A percentile compares a stretch with the other conserved stretches of the same genome.
These are phyloP conservation scores for Cladophialophora exuberans DNA, from an alignment of 2,329 filamentous ascomycete species.

Conservation along the genomic window DNA sequence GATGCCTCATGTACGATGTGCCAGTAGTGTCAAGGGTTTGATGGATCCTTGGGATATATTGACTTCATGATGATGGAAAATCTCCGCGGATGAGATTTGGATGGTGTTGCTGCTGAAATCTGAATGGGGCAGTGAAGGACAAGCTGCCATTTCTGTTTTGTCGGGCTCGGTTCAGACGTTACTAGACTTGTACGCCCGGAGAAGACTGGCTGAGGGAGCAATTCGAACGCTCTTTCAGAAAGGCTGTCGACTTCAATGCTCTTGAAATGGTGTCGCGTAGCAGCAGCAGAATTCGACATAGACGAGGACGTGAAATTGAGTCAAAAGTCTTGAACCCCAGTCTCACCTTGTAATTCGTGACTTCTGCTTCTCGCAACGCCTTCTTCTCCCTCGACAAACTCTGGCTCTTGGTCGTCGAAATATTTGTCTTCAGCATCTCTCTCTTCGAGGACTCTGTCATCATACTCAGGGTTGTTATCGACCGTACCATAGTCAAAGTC, in stretches of 20 bases:
- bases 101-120: no score
- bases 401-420: slow-evolving; percentile 78
- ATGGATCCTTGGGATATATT: slow-evolving; percentile 35
- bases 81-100: not conserved
- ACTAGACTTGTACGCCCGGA: no score
- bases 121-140: no score
- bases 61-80: slow-evolving; percentile 19
- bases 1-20: slow-evolving; percentile 38
- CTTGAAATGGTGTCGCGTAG: no score
- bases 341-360: slow-evolving; percentile 57
- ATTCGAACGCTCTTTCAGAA: no score
- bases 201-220: no score
- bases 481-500: slow-evolving; percentile 78
- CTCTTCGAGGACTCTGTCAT: slow-evolving; percentile 64
- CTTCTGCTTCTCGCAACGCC: slow-evolving; percentile 25
- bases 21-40: slow-evolving; percentile 35
- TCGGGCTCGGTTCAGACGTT: no score
- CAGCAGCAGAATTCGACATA: no score
- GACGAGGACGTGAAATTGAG: no score
- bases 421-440: slow-evolving; percentile 72
- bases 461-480: slow-evolving; percentile 72
- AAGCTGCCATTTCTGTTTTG: no score
- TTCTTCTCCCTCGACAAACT: slow-evolving; percentile 55
- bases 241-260: no score
- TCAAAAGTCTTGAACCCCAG: slow-evolving; percentile 73